These are phyloP conservation scores for Syzygium aromaticum DNA, from an alignment of 345 rosid species.

Conservation along the genomic window DNA sequence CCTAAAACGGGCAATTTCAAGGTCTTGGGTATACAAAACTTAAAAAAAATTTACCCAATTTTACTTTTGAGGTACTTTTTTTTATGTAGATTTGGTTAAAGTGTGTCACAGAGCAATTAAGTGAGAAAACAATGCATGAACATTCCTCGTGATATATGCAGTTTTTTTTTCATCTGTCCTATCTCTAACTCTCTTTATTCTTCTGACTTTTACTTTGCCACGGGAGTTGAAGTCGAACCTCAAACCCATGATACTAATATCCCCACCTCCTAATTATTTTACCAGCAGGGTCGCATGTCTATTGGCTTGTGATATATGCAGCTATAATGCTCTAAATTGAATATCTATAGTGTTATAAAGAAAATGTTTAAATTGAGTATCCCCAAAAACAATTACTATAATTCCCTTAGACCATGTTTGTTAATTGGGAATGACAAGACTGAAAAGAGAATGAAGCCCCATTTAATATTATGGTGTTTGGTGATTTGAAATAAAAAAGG, in stretches of 20 bases:
- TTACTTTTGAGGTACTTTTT: background rate
- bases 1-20: background rate
- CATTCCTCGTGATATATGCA: background rate
- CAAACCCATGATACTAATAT: too few species aligned
- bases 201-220: too few species aligned
- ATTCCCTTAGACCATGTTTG: background rate
- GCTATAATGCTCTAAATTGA: background rate
- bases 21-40: background rate
- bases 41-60: background rate
- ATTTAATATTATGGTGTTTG: too few species aligned
- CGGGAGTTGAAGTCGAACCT: too few species aligned
- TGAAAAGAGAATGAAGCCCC: background rate
- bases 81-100: background rate
- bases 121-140: background rate
- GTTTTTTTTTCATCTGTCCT: too few species aligned
- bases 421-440: background rate
- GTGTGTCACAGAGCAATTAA: background rate
- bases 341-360: background rate
- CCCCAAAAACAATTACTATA: background rate
- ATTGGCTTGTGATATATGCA: background rate
- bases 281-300: too few species aligned
- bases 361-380: too few species aligned
- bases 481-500: too few species aligned
- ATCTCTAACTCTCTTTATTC: too few species aligned
- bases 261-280: rapidly evolving